phyloP scores from a whole-genome alignment of 805 yeast genomes.

The Sungouiella thailandica region DNA sequence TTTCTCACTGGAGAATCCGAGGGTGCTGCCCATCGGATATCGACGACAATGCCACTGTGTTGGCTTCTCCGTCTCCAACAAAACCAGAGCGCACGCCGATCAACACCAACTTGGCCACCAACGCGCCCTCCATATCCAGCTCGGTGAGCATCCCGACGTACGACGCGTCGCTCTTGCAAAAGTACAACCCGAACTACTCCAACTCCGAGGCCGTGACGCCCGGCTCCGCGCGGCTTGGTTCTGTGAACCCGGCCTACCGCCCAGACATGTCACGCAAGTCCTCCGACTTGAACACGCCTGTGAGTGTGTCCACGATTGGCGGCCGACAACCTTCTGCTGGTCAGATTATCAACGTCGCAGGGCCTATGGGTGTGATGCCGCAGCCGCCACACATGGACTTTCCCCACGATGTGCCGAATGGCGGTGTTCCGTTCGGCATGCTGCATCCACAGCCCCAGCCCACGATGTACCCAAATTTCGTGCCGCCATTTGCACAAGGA shows the following conservation, averaged over 20 bases:
- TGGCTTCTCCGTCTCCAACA: slow-evolving; percentile 38
- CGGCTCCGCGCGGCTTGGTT: neutral
- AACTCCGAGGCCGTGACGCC: neutral
- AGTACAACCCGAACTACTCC: slow-evolving; percentile 7
- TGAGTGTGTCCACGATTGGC: neutral
- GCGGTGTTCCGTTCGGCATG: too few species aligned
- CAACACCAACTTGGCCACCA: slow-evolving; percentile 5
- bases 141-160: slow-evolving; percentile 35
- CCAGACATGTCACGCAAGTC: too few species aligned
- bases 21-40: slow-evolving; percentile 14
- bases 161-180: slow-evolving; percentile 18
- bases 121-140: slow-evolving; percentile 13
- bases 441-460: too few species aligned
- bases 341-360: slow-evolving; percentile 7
- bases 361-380: neutral
- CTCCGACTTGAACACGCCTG: neutral
- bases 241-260: neutral
- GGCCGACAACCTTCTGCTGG: slow-evolving; percentile 13
- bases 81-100: slow-evolving; percentile 18
- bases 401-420: too few species aligned
- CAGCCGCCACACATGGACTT: too few species aligned
- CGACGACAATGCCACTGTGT: slow-evolving; percentile 37
- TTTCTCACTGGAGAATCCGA: slow-evolving; percentile 3
- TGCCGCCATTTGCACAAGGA: too few species aligned
- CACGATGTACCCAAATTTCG: too few species aligned